phyloP scores from a whole-genome alignment of 345 rosid genomes.

The Punica granatum region DNA sequence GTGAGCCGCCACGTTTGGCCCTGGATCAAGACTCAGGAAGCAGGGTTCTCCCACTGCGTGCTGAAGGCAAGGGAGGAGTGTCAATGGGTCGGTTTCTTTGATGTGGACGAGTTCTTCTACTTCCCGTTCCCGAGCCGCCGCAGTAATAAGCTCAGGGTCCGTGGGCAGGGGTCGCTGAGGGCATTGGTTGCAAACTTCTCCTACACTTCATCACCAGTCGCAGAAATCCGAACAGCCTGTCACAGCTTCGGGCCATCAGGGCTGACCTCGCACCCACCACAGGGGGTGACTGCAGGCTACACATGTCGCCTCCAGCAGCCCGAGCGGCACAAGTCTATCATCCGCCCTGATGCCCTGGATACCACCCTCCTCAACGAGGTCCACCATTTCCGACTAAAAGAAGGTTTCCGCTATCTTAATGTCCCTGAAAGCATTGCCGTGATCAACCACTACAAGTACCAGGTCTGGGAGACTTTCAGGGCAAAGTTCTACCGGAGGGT shows the following conservation, averaged over 20 bases:
- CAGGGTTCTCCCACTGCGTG: conserved; percentile 92
- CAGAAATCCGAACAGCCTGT: conserved; percentile 79
- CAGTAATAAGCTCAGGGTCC: conserved; percentile 26
- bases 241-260: conserved; percentile 96
- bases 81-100: conserved; percentile 90
- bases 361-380: conserved; percentile 73
- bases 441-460: conserved; percentile 94
- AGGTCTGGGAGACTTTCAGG: conserved; percentile 87
- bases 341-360: conserved; percentile 54
- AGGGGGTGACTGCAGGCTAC: conserved; percentile 83
- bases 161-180: conserved; percentile 46
- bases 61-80: conserved; percentile 72
- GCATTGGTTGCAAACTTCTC: conserved; percentile 66
- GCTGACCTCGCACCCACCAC: conserved; percentile 49
- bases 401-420: conserved; percentile 53
- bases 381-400: conserved; percentile 67
- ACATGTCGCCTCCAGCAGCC: conserved; percentile 80
- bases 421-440: conserved; percentile 54
- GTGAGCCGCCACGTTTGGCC: conserved; percentile 85
- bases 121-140: conserved; percentile 33
- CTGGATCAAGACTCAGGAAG: conserved; percentile 97
- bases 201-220: conserved; percentile 30
- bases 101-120: conserved; percentile 93
- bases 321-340: conserved; percentile 85
- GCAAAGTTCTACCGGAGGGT: conserved; percentile 89